These are phyloP conservation scores for Blechomonas ayalai DNA, from an alignment of 208 protist genomes.

Conservation along the genomic window DNA sequence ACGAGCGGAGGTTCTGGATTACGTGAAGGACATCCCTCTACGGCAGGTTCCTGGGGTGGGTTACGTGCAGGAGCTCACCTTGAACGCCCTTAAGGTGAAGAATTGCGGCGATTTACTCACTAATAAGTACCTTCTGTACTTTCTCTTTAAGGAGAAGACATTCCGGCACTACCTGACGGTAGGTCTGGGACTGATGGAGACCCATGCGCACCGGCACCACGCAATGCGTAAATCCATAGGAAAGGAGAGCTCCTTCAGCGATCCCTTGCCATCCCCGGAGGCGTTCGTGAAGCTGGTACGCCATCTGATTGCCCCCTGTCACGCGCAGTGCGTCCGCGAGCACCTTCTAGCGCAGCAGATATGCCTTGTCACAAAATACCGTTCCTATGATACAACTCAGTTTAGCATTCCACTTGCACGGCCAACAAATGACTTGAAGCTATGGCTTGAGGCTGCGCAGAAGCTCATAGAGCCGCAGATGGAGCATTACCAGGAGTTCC, in stretches of 20 bases:
- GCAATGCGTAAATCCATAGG: slow-evolving; percentile 57
- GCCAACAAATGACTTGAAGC: slow-evolving; percentile 67
- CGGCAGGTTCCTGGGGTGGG: slow-evolving; percentile 82
- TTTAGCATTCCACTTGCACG: slow-evolving; percentile 41
- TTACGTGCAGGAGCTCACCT: slow-evolving; percentile 52
- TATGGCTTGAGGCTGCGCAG: slow-evolving; percentile 40
- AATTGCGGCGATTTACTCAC: slow-evolving; percentile 70
- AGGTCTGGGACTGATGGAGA: slow-evolving; percentile 60
- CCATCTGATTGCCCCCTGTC: slow-evolving; percentile 32
- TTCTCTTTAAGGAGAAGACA: slow-evolving; percentile 69
- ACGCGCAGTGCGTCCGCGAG: slow-evolving; percentile 52
- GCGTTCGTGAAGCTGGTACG: slow-evolving; percentile 48
- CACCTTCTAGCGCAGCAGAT: slow-evolving; percentile 36
- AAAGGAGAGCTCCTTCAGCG: slow-evolving; percentile 72
- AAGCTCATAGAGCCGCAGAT: slow-evolving; percentile 64
- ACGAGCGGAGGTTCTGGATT: slow-evolving; percentile 70
- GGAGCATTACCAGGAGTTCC: slow-evolving; percentile 42
- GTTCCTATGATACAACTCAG: slow-evolving; percentile 65
- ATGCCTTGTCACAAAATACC: slow-evolving; percentile 57
- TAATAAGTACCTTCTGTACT: slow-evolving; percentile 62
- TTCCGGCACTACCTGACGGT: slow-evolving; percentile 69
- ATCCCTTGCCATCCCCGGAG: slow-evolving; percentile 35
- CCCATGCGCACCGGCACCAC: slow-evolving; percentile 36
- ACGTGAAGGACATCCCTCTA: slow-evolving; percentile 65
- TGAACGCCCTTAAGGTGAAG: slow-evolving; percentile 65